phyloP scores from a whole-genome alignment of 2,329 filamentous ascomycete genomes.

The Epichloe gansuensis region DNA sequence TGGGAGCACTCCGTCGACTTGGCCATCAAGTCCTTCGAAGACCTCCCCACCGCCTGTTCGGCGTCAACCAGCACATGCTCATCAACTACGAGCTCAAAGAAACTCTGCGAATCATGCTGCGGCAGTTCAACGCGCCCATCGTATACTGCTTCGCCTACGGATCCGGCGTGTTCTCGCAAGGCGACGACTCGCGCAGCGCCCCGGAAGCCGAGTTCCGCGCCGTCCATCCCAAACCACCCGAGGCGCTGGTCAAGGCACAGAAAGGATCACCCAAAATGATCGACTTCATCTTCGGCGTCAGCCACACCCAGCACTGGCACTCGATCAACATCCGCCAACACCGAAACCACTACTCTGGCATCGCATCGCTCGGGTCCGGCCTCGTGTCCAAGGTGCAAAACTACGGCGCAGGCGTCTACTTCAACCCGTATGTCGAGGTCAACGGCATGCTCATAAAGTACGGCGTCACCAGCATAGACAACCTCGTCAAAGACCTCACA shows the following conservation, averaged over 20 bases:
- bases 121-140: constrained; percentile 86
- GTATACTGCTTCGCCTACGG: constrained; percentile 96
- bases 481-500: constrained; percentile 71
- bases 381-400: constrained; percentile 80
- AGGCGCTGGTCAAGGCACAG: constrained; percentile 73
- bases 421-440: constrained; percentile 88
- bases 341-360: constrained; percentile 79
- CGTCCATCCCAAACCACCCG: constrained; percentile 71
- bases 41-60: constrained; percentile 49
- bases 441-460: constrained; percentile 98
- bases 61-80: constrained; percentile 90
- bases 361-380: constrained; percentile 74
- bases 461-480: constrained; percentile 88
- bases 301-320: constrained; percentile 93
- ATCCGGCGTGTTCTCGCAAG: constrained; percentile 87
- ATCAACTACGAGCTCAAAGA: constrained; percentile 96
- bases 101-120: constrained; percentile 72
- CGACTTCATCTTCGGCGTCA: constrained; percentile 95
- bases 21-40: constrained; percentile 31
- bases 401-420: constrained; percentile 91
- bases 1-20: constrained; percentile 32
- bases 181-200: constrained; percentile 37
- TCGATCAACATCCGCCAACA: constrained; percentile 83
- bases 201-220: constrained; percentile 46
- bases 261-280: constrained; percentile 90